A percentile compares a stretch with the other conserved stretches of the same genome.
Conservation (phyloP, 2,329 filamentous ascomycete genomes). For the Plenodomus lindquistii region DNA sequence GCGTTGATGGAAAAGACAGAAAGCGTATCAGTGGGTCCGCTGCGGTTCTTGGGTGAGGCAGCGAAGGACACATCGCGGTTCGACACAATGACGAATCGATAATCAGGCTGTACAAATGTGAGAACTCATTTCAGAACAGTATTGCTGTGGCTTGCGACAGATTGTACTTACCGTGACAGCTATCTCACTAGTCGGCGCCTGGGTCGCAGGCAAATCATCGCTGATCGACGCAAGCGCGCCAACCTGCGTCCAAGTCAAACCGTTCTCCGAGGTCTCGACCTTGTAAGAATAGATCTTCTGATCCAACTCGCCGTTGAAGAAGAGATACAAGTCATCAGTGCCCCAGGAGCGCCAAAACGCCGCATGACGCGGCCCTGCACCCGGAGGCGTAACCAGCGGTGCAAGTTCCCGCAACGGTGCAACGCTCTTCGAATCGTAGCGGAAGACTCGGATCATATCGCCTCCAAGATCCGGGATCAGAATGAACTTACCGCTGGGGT, state of each 20-base stretch:
- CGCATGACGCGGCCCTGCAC: constrained; percentile 66
- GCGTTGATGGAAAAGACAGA: constrained; percentile 47
- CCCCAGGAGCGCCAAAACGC: constrained; percentile 52
- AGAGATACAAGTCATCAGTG: constrained; percentile 6
- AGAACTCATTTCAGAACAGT: no score
- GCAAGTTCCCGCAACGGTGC: constrained; percentile 51
- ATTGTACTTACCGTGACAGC: constrained; percentile 12
- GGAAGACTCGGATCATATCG: constrained; percentile 64
- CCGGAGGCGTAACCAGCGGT: constrained; percentile 51
- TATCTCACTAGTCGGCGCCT: constrained; percentile 16
- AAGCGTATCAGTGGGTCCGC: constrained; percentile 58
- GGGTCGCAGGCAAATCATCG: constrained; percentile 5
- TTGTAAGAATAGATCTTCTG: constrained; percentile 18
- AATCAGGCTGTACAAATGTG: background rate
- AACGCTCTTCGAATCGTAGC: constrained; percentile 48
- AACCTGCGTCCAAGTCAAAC: constrained; percentile 9
- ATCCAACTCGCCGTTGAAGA: constrained; percentile 18
- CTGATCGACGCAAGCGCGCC: constrained; percentile 3
- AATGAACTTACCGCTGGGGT: constrained; percentile 64
- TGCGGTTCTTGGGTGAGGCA: constrained; percentile 35
- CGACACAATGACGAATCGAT: constrained; percentile 59
- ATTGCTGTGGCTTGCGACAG: no score
- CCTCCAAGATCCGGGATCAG: constrained; percentile 67
- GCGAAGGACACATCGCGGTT: constrained; percentile 65
- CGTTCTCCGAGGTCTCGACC: constrained; percentile 2